These are phyloP conservation scores for Chalara sp. DNA, from an alignment of 2,329 filamentous ascomycete genomes.

Conservation along the genomic window DNA sequence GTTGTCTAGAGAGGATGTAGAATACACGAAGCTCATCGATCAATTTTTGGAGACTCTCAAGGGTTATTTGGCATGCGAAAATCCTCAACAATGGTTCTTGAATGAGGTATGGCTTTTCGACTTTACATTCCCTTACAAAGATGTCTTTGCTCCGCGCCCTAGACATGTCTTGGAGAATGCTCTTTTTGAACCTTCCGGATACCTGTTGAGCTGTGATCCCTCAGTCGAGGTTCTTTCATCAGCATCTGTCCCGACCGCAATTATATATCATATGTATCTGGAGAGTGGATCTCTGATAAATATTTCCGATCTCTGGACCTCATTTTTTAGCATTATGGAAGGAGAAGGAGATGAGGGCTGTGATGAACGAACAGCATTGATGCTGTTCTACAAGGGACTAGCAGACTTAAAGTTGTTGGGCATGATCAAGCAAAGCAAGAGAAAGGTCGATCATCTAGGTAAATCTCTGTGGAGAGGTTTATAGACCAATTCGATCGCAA, in stretches of 20 bases:
- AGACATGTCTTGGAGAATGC: conserved; percentile 65
- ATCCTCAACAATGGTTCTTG: conserved; percentile 45
- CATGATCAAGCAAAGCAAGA: conserved; percentile 81
- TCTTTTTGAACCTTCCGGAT: conserved; percentile 67
- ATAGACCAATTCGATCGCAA: conserved; percentile 27
- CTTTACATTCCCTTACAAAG: conserved; percentile 58
- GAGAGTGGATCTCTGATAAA: conserved; percentile 75
- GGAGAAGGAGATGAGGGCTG: conserved; percentile 29
- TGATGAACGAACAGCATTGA: conserved; percentile 52
- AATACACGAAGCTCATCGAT: conserved; percentile 62
- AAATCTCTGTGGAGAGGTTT: conserved; percentile 79
- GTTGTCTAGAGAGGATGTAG: conserved; percentile 63
- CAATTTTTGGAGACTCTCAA: conserved; percentile 44
- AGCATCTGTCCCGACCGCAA: conserved; percentile 62
- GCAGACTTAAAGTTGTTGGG: conserved; percentile 82
- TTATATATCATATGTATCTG: conserved; percentile 72
- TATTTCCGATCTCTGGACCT: conserved; percentile 71
- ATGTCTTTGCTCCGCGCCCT: conserved; percentile 71
- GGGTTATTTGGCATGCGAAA: conserved; percentile 33
- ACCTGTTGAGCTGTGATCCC: conserved; percentile 62
- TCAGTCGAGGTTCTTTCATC: conserved; percentile 44
- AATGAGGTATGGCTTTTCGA: conserved; percentile 75
- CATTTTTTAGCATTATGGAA: conserved; percentile 58
- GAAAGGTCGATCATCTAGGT: conserved; percentile 85
- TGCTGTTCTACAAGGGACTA: conserved; percentile 77